Conservation (phyloP, 2,329 filamentous ascomycete genomes). For the Apiospora sp. region DNA sequence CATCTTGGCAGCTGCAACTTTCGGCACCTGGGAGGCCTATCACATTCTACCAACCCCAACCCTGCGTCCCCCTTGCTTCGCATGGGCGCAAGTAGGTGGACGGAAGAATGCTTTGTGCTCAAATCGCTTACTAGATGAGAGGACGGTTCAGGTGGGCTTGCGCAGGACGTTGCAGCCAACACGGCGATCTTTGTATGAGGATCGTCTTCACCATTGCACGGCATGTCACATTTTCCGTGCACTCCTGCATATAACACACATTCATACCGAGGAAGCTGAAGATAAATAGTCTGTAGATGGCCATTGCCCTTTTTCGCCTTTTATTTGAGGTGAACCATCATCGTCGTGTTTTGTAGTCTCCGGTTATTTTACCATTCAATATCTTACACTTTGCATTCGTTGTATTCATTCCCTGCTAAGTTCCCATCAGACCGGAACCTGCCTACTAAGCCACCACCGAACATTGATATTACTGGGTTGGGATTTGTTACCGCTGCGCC, state of each 20-base stretch:
- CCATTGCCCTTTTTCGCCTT: not conserved
- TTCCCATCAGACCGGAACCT: not conserved
- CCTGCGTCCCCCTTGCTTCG: not conserved
- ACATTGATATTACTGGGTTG: not conserved
- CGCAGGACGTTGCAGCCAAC: not conserved
- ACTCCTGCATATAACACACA: not conserved
- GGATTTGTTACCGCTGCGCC: not conserved
- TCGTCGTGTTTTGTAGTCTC: not conserved
- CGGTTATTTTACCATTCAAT: not conserved
- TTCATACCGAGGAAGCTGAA: not conserved
- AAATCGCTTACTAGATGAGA: not conserved
- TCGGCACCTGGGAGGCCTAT: constrained; percentile 1
- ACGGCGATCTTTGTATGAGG: not conserved
- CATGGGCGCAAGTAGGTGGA: not conserved
- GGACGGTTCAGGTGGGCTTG: not conserved
- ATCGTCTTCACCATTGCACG: not conserved
- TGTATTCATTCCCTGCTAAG: not conserved
- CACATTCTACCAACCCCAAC: not conserved
- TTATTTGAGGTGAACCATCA: not conserved
- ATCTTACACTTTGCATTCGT: not conserved
- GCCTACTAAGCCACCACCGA: not conserved
- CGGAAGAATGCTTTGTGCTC: not conserved
- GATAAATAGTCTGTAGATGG: not conserved
- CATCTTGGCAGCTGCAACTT: not conserved
- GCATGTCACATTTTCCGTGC: not conserved